A percentile compares a stretch with the other conserved stretches of the same genome.
phyloP scores from a whole-genome alignment of 192 early-diverging fungal species.

The Coemansia sp. region DNA sequence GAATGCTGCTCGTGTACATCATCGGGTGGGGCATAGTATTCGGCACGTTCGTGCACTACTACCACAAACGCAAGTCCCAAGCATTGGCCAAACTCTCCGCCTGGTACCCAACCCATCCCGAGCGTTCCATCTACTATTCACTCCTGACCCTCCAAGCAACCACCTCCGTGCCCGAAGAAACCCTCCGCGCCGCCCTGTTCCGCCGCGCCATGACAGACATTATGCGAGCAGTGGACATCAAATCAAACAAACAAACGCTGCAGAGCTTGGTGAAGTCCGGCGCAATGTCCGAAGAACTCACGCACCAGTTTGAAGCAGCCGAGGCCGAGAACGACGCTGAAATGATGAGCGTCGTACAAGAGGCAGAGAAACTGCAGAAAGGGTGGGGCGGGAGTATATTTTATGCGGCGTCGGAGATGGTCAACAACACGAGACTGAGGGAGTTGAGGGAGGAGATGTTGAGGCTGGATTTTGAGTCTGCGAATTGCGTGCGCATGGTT shows the following conservation, averaged over 20 bases:
- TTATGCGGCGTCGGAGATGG: conserved; percentile 73
- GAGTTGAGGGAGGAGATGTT: conserved; percentile 52
- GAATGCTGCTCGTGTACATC: conserved; percentile 53
- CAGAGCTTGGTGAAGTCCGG: conserved; percentile 72
- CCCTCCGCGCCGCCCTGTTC: conserved; percentile 72
- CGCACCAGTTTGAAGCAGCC: conserved; percentile 69
- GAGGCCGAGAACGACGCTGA: conserved; percentile 79
- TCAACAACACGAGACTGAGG: conserved; percentile 62
- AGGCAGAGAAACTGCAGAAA: conserved; percentile 73
- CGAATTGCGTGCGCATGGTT: conserved; percentile 29
- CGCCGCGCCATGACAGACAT: conserved; percentile 79
- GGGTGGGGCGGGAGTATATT: conserved; percentile 87
- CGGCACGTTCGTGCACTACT: conserved; percentile 55
- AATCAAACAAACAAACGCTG: conserved; percentile 77
- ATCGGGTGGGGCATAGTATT: conserved; percentile 55
- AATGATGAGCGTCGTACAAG: conserved; percentile 72
- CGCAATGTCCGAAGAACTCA: conserved; percentile 77
- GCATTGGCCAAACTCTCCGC: conserved; percentile 56
- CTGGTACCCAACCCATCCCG: conserved; percentile 65
- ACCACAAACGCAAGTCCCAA: conserved; percentile 54
- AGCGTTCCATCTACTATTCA: conserved; percentile 64
- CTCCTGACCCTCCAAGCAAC: conserved; percentile 56
- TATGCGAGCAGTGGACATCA: conserved; percentile 65
- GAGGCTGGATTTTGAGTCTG: conserved; percentile 42
- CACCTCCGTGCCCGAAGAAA: conserved; percentile 52